These are phyloP conservation scores for Trichothecium sympodiale DNA, from an alignment of 2,329 filamentous ascomycete genomes.

Conservation along the genomic window DNA sequence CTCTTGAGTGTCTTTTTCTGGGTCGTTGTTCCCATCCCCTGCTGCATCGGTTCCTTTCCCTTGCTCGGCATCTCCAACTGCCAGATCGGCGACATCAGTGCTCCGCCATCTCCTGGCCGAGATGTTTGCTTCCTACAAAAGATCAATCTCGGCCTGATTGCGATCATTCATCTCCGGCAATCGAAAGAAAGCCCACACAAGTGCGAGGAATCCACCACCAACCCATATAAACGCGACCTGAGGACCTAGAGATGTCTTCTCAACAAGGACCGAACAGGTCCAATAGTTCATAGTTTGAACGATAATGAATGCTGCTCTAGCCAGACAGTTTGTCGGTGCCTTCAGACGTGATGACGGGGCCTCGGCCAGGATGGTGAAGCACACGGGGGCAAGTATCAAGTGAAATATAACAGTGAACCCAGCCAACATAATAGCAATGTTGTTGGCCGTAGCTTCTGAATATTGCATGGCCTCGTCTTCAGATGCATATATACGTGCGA, in stretches of 20 bases:
- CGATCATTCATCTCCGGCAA: slow-evolving; percentile 13
- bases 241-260: slow-evolving; percentile 9
- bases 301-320: slow-evolving; percentile 8
- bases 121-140: slow-evolving; percentile 12
- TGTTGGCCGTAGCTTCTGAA: no score
- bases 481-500: slow-evolving; percentile 13
- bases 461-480: slow-evolving; percentile 8
- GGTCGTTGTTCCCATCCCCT: no score
- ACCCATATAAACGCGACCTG: slow-evolving; percentile 10
- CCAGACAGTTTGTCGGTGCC: slow-evolving; percentile 11
- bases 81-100: not conserved
- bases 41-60: no score
- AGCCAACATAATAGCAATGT: slow-evolving; percentile 24
- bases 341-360: slow-evolving; percentile 12
- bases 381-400: slow-evolving; percentile 25
- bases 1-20: no score
- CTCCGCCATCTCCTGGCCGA: slow-evolving; percentile 9
- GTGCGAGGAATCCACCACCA: slow-evolving; percentile 5
- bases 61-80: no score
- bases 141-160: slow-evolving; percentile 10
- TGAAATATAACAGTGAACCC: slow-evolving; percentile 29
- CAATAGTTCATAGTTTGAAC: slow-evolving; percentile 10
- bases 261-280: slow-evolving; percentile 11
- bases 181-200: slow-evolving; percentile 11
- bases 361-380: slow-evolving; percentile 33